phyloP scores from a whole-genome alignment of 768 basidiomycete genomes.

The Daedaleopsis nitida region DNA sequence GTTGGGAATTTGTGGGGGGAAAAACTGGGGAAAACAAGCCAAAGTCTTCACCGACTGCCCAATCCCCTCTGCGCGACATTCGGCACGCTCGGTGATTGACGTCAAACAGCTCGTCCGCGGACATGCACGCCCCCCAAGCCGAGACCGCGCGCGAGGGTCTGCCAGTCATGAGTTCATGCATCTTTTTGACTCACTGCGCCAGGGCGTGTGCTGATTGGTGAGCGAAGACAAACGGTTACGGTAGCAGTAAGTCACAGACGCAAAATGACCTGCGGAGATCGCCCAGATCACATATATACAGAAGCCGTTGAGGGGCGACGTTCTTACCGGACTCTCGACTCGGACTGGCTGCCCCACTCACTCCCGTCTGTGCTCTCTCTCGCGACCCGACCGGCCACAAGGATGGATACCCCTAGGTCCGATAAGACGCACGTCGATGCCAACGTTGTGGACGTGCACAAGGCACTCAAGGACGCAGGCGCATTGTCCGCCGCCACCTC shows the following conservation, averaged over 20 bases:
- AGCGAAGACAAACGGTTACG: not conserved
- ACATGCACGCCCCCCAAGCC: not conserved
- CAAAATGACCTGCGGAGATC: not conserved
- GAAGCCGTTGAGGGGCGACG: not conserved
- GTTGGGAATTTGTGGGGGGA: too few species aligned
- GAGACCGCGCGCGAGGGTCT: not conserved
- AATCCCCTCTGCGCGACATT: too few species aligned
- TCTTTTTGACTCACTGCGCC: not conserved
- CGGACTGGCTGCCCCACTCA: not conserved
- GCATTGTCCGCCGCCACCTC: slow-evolving; percentile 15
- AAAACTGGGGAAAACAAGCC: too few species aligned
- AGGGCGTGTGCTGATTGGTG: not conserved
- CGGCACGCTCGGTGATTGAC: not conserved
- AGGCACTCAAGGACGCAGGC: slow-evolving; percentile 13
- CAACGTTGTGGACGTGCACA: slow-evolving; percentile 4
- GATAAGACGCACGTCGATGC: slow-evolving; percentile 23
- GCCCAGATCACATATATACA: not conserved
- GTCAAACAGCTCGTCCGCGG: not conserved
- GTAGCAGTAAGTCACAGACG: not conserved
- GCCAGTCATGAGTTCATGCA: not conserved
- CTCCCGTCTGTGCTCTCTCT: slow-evolving; percentile 1
- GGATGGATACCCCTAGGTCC: slow-evolving; percentile 25
- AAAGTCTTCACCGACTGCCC: too few species aligned
- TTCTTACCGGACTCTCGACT: not conserved
- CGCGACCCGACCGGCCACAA: not conserved